Evolutionary conservation across 306 rosid species (phyloP).

Genomic region (Vigna reflexopilosa): DNA sequence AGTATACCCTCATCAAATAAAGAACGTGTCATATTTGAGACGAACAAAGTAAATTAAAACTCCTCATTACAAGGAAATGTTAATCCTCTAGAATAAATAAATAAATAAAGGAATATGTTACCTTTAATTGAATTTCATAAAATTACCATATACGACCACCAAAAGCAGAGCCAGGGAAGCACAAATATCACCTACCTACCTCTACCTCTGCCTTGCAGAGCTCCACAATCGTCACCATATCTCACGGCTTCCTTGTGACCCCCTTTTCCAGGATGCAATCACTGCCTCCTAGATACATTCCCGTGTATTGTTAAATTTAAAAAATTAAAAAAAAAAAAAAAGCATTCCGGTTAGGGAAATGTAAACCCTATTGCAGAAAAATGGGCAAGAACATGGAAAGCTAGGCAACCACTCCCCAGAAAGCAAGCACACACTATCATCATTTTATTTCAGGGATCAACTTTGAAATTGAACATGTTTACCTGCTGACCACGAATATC

Average conservation of each 20-base stretch:
- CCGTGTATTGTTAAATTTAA: background rate
- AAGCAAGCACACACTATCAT: background rate
- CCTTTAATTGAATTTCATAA: background rate
- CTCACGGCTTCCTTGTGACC: conserved; percentile 7
- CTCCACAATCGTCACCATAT: background rate
- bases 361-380: background rate
- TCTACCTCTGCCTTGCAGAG: background rate
- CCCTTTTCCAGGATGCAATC: conserved; percentile 1
- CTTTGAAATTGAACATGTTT: background rate
- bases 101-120: too few relatives aligned
- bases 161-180: background rate
- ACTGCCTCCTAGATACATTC: background rate
- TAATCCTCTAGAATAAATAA: too few relatives aligned
- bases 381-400: background rate
- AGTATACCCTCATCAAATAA: too few relatives aligned
- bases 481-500: conserved; percentile 31
- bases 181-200: background rate
- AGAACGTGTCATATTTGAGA: background rate
- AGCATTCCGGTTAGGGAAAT: background rate
- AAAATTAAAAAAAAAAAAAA: too few relatives aligned
- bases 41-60: background rate
- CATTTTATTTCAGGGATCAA: background rate
- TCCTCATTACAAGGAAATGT: too few relatives aligned
- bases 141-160: background rate
- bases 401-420: background rate